Evolutionary conservation across 2,329 filamentous ascomycete genomes (phyloP), one percentile per base, ranked within the genome.

Genomic region (Pseudogymnoascus sp.): DNA sequence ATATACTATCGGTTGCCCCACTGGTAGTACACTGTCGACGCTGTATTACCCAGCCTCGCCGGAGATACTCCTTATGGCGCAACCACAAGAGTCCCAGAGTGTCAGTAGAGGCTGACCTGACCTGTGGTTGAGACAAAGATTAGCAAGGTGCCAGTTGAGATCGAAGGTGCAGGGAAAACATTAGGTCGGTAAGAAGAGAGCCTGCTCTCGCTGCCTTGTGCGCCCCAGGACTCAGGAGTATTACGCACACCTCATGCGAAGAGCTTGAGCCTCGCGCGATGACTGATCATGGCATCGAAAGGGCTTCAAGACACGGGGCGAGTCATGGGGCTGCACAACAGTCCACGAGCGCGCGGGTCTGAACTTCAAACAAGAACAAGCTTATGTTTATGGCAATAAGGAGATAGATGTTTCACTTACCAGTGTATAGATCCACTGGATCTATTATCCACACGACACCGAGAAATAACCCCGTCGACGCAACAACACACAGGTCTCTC

Each of bases 21-120:
- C 57, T 60, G 60, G 60, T 54, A 6, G 26, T 45, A 62, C 40
- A 45, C 60, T 62, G 31, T 63, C 62, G 37, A 40, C 60, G 37
- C 40, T 62, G 60, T 60, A 60, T 39, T 36, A 60, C 36, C 16
- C 57, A 36, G 57, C 57, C 57, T 60, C 36, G 57, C 36, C 36
- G 16, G n/a, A 37, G 36, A 60, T 36, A 39, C 36, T 37, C 31
- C 57, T 60, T 37, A n/a, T 60, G 57, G 31, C 57, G 21, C 57
- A 60, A 37, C 31, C 57, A 60, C 57, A 37, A 60, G 57, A 60
- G 21, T 36, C 57, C 36, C 31, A 60, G 10, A 60, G 31, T 60
- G 57, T 36, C 31, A 39, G 57, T 36, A 60, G 57, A 36, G 57
- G 36, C 57, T 60, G 57, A 60, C 36, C 57, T 60, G 16, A 51